These are phyloP conservation scores for Penicillium aurantiogriseum DNA, from an alignment of 2,329 filamentous ascomycete genomes.

Conservation along the genomic window DNA sequence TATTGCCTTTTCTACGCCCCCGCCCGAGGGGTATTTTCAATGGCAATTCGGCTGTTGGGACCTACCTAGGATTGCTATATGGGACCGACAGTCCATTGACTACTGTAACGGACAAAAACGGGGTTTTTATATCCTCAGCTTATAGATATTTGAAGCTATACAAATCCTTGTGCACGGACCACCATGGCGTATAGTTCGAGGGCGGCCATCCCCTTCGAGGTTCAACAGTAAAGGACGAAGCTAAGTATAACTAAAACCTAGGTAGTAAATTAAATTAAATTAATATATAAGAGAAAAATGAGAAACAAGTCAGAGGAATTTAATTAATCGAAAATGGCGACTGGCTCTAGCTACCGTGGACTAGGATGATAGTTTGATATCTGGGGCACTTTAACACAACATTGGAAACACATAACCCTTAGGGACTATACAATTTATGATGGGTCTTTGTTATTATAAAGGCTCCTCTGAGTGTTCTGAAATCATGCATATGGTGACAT, in stretches of 20 bases:
- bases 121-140: not conserved
- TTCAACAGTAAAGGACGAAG: not conserved
- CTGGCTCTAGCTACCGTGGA: not conserved
- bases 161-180: not conserved
- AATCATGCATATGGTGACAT: not conserved
- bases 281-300: not conserved
- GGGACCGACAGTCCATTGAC: not conserved
- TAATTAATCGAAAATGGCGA: not conserved
- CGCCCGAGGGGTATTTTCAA: not conserved
- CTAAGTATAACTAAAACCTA: not conserved
- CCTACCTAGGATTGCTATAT: not conserved
- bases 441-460: not conserved
- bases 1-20: not conserved
- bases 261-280: not conserved
- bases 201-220: not conserved
- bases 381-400: not conserved
- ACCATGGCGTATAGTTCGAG: not conserved
- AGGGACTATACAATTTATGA: too few relatives aligned
- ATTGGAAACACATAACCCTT: not conserved
- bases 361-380: not conserved
- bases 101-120: not conserved
- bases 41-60: not conserved
- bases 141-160: conserved; percentile 3
- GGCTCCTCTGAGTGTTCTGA: not conserved
- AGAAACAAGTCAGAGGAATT: too few relatives aligned